Evolutionary conservation across 2,329 filamentous ascomycete genomes (phyloP), one percentile per base, ranked within the genome.

Genomic region (Xylaria sp.): DNA sequence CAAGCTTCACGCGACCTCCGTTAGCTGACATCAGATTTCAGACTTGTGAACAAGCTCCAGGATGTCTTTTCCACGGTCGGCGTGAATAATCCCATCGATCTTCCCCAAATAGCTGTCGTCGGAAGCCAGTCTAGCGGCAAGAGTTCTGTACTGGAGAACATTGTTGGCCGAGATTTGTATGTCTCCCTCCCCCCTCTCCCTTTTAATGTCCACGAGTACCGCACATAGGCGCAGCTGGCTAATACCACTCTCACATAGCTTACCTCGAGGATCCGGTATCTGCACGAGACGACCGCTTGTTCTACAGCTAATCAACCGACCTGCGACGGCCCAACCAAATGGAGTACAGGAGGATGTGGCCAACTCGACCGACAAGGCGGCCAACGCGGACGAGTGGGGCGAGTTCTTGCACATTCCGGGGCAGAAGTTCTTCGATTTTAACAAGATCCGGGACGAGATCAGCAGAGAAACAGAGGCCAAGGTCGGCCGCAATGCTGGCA

Each of bases 61-160:
- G 94, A 99, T 91, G 94, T 99, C 66, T 99, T 99, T 73, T 89
- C 93, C 59, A 97, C 94, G 39, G 94, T 99, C 66, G 94, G 94
- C 66, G 94, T 97, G 70, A 94, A 96, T 84, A 99, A 99, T 77
- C 94, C 94, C 59, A 99, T 99, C 81, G 94, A 99, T 79, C 79
- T 99, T 61, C 94, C 94, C 50, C 94, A 99, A 80, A 99, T 99
- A 73, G 93, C 89, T 65, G 94, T 99, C 65, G 94, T 99, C 53
- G 94, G 94, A 70, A 97, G 92, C 75, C 94, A 99, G 79, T 99
- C 94, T 18, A 97, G 93, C 75, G 94, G 94, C 78, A 99, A 99
- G 87, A 97, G 92, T 82, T 99, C 94, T 17, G 94, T 99, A 66
- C 78, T 99, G 69, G 94, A 99, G 77, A 99, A 99, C 71, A 99